A percentile compares a stretch with the other conserved stretches of the same genome.
Conservation (phyloP, 208 protist species). For the Spongospora subterranea region DNA sequence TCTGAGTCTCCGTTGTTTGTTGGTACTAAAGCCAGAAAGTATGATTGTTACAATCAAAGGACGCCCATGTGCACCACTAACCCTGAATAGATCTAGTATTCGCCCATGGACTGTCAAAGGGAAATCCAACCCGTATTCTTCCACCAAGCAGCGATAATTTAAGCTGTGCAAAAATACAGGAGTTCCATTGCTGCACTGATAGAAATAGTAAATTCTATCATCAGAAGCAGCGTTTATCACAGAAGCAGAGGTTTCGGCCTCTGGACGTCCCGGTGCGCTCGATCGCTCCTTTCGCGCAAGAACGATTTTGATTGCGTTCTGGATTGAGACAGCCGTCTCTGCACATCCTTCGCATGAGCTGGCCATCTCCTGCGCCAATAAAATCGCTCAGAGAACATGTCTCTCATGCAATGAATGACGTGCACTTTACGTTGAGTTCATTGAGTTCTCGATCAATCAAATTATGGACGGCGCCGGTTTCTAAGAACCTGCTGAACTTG, state of each 20-base stretch:
- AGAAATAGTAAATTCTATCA: constrained; percentile 53
- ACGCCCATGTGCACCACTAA: not conserved
- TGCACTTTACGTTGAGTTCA: not conserved
- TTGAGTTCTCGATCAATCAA: not conserved
- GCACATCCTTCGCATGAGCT: constrained; percentile 10
- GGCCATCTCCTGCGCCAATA: not conserved
- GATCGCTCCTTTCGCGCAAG: not conserved
- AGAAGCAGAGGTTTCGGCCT: not conserved
- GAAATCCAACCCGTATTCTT: constrained; percentile 38
- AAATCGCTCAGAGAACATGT: not conserved
- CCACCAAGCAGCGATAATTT: constrained; percentile 43
- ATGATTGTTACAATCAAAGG: constrained; percentile 19
- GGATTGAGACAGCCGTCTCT: not conserved
- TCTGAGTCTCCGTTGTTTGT: constrained; percentile 31
- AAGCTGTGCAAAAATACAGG: constrained; percentile 58
- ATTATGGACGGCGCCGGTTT: not conserved
- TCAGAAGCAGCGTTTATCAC: not conserved
- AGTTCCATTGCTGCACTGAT: constrained; percentile 51
- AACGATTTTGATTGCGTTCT: not conserved
- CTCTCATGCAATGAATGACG: not conserved
- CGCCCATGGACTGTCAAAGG: not conserved
- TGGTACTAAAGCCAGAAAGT: not conserved
- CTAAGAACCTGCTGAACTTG: not conserved
- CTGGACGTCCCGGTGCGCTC: not conserved
- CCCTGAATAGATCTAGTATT: not conserved